Evolutionary conservation across 192 early-diverging fungal genomes (phyloP).

Genomic region (Coemansia sp.): DNA sequence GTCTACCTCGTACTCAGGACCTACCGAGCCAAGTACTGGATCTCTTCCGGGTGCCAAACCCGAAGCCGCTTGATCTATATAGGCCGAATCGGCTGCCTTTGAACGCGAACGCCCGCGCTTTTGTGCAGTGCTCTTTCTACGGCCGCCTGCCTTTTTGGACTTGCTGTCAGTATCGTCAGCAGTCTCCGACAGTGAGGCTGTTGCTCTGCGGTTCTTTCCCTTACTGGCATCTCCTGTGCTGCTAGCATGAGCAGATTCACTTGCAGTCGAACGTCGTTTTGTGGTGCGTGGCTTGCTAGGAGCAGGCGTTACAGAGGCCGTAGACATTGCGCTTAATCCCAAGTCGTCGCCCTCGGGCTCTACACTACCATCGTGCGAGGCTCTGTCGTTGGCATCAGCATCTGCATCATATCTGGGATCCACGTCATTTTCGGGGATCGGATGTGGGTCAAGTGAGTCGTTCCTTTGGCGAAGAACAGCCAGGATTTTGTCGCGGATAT

Average conservation of each 20-base stretch:
- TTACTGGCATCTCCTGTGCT: background rate
- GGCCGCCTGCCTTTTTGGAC: background rate
- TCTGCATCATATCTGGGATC: slow-evolving; percentile 16
- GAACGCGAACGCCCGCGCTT: slow-evolving; percentile 26
- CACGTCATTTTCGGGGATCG: slow-evolving; percentile 26
- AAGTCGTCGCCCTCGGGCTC: background rate
- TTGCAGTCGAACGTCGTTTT: background rate
- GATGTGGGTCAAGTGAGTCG: slow-evolving; percentile 49
- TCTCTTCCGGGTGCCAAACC: background rate
- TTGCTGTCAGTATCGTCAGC: background rate
- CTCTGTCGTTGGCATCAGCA: background rate
- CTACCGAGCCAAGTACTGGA: background rate
- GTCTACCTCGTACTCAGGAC: background rate
- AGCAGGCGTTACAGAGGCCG: background rate
- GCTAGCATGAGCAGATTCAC: background rate
- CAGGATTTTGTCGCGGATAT: slow-evolving; percentile 44
- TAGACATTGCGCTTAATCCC: slow-evolving; percentile 7
- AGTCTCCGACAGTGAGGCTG: background rate
- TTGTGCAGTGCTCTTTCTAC: slow-evolving; percentile 14
- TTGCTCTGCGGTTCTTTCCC: no score
- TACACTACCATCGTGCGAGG: background rate
- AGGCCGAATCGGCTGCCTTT: slow-evolving; percentile 8
- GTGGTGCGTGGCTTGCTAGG: background rate
- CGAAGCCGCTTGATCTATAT: background rate
- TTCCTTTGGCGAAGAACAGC: slow-evolving; percentile 25